Evolutionary conservation across 352 stramenopile genomes (phyloP).

Genomic region (Phytophthora podocarpi): DNA sequence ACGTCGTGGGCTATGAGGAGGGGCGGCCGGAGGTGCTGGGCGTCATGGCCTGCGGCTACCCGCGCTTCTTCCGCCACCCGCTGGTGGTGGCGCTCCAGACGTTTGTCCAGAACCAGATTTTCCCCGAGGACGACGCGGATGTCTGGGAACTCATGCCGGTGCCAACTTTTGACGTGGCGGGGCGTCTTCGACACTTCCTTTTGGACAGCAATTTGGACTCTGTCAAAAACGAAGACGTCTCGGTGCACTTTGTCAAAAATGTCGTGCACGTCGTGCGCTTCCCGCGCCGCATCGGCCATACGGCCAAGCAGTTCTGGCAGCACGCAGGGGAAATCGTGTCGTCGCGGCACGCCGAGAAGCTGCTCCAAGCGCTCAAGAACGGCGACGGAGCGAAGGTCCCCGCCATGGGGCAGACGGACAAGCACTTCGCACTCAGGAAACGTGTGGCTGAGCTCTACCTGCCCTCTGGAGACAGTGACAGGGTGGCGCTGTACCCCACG

Average conservation of each 20-base stretch:
- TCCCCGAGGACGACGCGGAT: slow-evolving; percentile 2
- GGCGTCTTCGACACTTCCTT: slow-evolving; percentile 77
- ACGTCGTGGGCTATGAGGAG: slow-evolving; percentile 94
- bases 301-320: slow-evolving; percentile 92
- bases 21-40: slow-evolving; percentile 62
- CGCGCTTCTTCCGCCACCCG: slow-evolving; percentile 93
- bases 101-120: slow-evolving; percentile 35
- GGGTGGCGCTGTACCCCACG: slow-evolving; percentile 84
- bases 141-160: slow-evolving; percentile 50
- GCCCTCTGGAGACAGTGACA: neutral
- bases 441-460: slow-evolving; percentile 68
- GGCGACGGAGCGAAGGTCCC: neutral
- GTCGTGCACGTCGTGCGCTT: slow-evolving; percentile 79
- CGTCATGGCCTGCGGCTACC: slow-evolving; percentile 90
- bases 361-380: slow-evolving; percentile 57
- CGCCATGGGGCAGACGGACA: slow-evolving; percentile 7
- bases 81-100: slow-evolving; percentile 74
- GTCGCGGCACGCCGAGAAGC: slow-evolving; percentile 77
- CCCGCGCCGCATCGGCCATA: slow-evolving; percentile 42
- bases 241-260: slow-evolving; percentile 49
- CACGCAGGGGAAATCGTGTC: slow-evolving; percentile 93
- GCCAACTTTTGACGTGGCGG: slow-evolving; percentile 60
- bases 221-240: slow-evolving; percentile 35
- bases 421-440: slow-evolving; percentile 49
- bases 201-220: slow-evolving; percentile 35